Evolutionary conservation across 2,329 filamentous ascomycete species (phyloP), one percentile per base, ranked within the genome.

Genomic region (Exophiala calicioides): DNA sequence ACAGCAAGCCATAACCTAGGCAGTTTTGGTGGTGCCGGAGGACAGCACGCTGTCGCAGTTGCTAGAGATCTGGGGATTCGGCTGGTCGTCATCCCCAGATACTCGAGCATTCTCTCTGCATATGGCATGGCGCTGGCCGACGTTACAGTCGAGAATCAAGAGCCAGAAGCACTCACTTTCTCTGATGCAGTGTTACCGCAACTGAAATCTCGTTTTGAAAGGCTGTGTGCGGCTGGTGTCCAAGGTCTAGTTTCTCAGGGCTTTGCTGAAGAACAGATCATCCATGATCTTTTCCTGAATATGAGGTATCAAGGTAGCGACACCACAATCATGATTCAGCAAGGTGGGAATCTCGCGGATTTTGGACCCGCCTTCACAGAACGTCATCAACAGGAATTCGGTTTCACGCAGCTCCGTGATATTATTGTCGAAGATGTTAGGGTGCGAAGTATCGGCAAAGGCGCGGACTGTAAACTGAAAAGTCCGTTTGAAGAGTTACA

Each of bases 351-450:
- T 44, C 77, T 81, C 3, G 90, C 85, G 81, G 85, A 85, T 2
- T 96, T 91, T 66, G 85, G 84, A 1, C 79, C 84, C 53, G 88
- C 88, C 0, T 96, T 97, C 62, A 76, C 91, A 27, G 82, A 83
- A 58, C 87, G 94, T 56, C 91, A 96, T 63, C 84, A 88, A 37
- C 87, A 91, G 60, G 90, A 96, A 61, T 96, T 96, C 62, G 89
- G 89, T 0, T 96, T 96, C 63, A 93, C 88, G 1, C 73, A 93
- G 3, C 88, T 94, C 42, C 78, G 89, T 39, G 85, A 94, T 44
- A 85, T 95, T 36, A 86, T 95, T 26, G 79, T 96, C 2, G 90
- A 95, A 51, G 90, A 95, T 62, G 86, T 96, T 3, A 82, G 90
- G 38, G 88, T 91, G 3, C 80, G 91, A 86, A 86, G 3, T 79